These are phyloP conservation scores for Porphyrellus cyaneotinctus DNA, from an alignment of 768 basidiomycete species.

Conservation along the genomic window DNA sequence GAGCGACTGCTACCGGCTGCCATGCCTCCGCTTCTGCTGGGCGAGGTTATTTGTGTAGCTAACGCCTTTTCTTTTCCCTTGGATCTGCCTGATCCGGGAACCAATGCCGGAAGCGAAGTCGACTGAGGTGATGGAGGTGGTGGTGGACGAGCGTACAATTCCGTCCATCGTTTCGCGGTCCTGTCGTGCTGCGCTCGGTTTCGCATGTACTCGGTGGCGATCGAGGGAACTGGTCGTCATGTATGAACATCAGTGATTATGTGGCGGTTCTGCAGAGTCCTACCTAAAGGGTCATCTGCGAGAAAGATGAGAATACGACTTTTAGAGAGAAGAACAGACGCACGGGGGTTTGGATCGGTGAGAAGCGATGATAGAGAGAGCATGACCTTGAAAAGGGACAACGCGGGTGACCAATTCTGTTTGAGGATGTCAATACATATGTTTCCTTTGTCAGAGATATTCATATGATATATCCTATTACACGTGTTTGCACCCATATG, in stretches of 20 bases:
- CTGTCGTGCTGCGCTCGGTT: constrained; percentile 69
- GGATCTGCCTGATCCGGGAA: constrained; percentile 4
- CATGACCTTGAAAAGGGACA: constrained; percentile 93
- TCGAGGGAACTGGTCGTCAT: constrained; percentile 51
- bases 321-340: constrained; percentile 26
- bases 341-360: constrained; percentile 92
- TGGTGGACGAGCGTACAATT: constrained; percentile 58
- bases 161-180: constrained; percentile 77
- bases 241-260: not conserved
- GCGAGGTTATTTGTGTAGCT: not conserved
- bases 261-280: constrained; percentile 6
- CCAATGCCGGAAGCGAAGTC: constrained; percentile 10
- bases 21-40: constrained; percentile 2
- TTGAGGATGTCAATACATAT: constrained; percentile 92
- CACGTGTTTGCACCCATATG: not conserved
- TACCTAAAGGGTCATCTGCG: constrained; percentile 70
- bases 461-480: constrained; percentile 83
- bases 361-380: constrained; percentile 89
- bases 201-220: constrained; percentile 64
- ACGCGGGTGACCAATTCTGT: constrained; percentile 89
- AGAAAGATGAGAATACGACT: constrained; percentile 8
- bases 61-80: constrained; percentile 38
- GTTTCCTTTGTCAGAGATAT: constrained; percentile 72
- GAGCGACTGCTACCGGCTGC: constrained; percentile 12
- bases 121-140: constrained; percentile 20